phyloP scores from a whole-genome alignment of 2,329 filamentous ascomycete species.

The Neoascochyta sp. region DNA sequence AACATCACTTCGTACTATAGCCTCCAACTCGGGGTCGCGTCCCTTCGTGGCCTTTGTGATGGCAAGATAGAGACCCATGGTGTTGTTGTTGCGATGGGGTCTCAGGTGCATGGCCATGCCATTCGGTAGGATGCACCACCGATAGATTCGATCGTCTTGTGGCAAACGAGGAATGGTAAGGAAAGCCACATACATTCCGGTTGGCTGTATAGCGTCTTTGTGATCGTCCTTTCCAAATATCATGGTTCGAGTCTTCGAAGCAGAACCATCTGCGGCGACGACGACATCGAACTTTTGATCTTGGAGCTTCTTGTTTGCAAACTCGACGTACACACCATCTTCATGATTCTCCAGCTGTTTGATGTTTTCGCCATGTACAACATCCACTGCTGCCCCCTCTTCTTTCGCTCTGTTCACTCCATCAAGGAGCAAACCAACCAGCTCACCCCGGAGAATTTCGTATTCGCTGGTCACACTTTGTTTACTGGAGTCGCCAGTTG shows the following conservation, averaged over 20 bases:
- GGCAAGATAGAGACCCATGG: slow-evolving; percentile 24
- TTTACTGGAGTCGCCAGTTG: slow-evolving; percentile 19
- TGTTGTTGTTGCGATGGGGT: slow-evolving; percentile 23
- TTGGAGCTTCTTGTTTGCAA: slow-evolving; percentile 15
- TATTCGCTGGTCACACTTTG: slow-evolving; percentile 27
- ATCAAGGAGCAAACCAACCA: slow-evolving; percentile 35
- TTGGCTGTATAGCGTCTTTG: slow-evolving; percentile 17
- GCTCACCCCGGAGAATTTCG: slow-evolving; percentile 32
- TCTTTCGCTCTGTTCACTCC: slow-evolving; percentile 13
- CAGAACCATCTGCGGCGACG: slow-evolving; percentile 28
- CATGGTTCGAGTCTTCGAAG: slow-evolving; percentile 21
- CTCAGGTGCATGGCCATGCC: slow-evolving; percentile 22
- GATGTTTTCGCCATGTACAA: slow-evolving; percentile 23
- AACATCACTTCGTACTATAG: slow-evolving; percentile 26
- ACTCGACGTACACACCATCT: slow-evolving; percentile 21
- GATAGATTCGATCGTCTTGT: slow-evolving; percentile 19
- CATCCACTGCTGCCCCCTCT: slow-evolving; percentile 11
- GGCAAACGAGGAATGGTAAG: slow-evolving; percentile 26
- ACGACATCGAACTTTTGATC: slow-evolving; percentile 28
- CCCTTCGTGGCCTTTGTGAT: slow-evolving; percentile 17
- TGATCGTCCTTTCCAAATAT: slow-evolving; percentile 20
- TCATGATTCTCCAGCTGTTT: slow-evolving; percentile 14
- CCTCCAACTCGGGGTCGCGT: slow-evolving; percentile 12
- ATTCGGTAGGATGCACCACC: slow-evolving; percentile 23
- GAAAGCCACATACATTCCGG: slow-evolving; percentile 28